A percentile compares a stretch with the other conserved stretches of the same genome.
phyloP scores from a whole-genome alignment of 441 rosid genomes.

The Adansonia madagascariensis region DNA sequence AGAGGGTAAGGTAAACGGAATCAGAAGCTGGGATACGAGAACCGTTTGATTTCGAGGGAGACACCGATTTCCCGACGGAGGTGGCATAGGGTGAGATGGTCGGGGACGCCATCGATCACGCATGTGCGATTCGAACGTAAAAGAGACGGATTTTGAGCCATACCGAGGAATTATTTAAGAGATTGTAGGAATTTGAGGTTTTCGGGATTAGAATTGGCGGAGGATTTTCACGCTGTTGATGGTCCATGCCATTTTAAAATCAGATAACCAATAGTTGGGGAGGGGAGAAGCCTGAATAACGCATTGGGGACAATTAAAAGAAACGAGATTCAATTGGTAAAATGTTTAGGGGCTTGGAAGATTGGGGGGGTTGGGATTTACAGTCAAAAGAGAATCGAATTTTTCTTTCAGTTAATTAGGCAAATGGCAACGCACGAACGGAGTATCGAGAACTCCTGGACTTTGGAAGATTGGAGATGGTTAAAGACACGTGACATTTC shows the following conservation, averaged over 20 bases:
- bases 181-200: conserved; percentile 46
- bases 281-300: neutral
- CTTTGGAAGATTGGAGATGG: neutral
- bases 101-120: conserved; percentile 60
- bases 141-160: conserved; percentile 80
- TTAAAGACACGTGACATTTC: neutral
- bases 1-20: conserved; percentile 60
- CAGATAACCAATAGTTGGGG: neutral
- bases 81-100: conserved; percentile 68
- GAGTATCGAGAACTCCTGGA: no score
- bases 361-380: no score
- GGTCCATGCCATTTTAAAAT: conserved; percentile 33
- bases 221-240: conserved; percentile 28
- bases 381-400: neutral
- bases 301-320: neutral
- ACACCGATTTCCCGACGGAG: conserved; percentile 68
- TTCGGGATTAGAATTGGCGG: conserved; percentile 27
- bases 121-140: conserved; percentile 70
- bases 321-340: neutral
- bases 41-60: conserved; percentile 79
- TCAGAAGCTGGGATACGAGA: conserved; percentile 63
- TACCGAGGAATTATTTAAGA: conserved; percentile 41
- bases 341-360: conserved; percentile 22
- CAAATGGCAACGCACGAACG: neutral
- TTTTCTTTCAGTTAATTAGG: neutral